Conservation (phyloP, 129 eudicot genomes). For the Rutidosis leptorrhynchoides region DNA sequence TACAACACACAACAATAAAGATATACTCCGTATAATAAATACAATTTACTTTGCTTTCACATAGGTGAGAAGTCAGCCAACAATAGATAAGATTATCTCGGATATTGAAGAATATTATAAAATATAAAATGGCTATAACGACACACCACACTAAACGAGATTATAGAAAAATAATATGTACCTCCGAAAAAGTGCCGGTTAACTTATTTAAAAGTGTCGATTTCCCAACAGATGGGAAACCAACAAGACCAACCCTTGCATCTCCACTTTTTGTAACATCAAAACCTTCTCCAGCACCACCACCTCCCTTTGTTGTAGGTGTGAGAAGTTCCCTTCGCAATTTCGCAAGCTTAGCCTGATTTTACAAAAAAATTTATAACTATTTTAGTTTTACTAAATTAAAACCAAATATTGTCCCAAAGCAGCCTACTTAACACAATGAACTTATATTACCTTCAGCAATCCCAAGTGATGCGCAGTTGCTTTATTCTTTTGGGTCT, state of each 20-base stretch:
- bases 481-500: constrained; percentile 97
- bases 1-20: neutral
- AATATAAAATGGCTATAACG: neutral
- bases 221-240: constrained; percentile 98
- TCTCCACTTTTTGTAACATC: constrained; percentile 99
- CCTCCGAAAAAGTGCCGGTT: constrained; percentile 99
- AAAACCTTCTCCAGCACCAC: constrained; percentile 99
- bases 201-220: constrained; percentile 87
- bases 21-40: neutral
- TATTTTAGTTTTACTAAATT: constrained; percentile 16
- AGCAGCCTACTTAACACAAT: neutral
- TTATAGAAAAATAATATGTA: constrained; percentile 23
- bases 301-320: constrained; percentile 93
- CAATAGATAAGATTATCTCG: neutral
- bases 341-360: constrained; percentile 95
- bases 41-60: neutral
- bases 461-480: constrained; percentile 97
- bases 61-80: neutral
- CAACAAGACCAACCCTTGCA: constrained; percentile 96
- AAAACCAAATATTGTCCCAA: constrained; percentile 2
- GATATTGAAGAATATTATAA: neutral
- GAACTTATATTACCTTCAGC: constrained; percentile 66
- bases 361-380: constrained; percentile 16
- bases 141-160: constrained; percentile 4
- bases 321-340: constrained; percentile 85